Conservation (phyloP, 2,329 filamentous ascomycete species). For the Pezicula radicicola region DNA sequence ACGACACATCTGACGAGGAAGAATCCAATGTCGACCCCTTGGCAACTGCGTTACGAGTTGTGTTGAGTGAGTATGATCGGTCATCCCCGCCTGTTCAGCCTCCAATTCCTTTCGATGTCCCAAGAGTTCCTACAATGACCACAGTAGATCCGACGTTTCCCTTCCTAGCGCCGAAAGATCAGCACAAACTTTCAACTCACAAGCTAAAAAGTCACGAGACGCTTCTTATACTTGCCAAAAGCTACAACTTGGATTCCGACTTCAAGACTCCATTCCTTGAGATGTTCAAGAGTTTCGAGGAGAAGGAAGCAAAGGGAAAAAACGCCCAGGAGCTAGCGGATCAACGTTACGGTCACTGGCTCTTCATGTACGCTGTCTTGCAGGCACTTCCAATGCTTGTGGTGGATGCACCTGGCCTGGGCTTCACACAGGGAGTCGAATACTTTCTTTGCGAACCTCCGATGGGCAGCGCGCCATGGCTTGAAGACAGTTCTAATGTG, state of each 20-base stretch:
- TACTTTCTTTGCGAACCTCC: slow-evolving; percentile 80
- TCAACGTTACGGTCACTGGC: slow-evolving; percentile 73
- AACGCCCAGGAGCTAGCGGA: slow-evolving; percentile 66
- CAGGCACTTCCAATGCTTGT: slow-evolving; percentile 77
- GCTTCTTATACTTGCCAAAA: slow-evolving; percentile 71
- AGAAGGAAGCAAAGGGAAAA: slow-evolving; percentile 62
- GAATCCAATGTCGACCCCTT: slow-evolving; percentile 55
- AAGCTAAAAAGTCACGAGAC: slow-evolving; percentile 78
- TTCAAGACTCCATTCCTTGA: slow-evolving; percentile 61
- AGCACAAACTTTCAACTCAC: slow-evolving; percentile 66
- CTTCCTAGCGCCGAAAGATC: slow-evolving; percentile 67
- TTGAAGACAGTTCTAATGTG: slow-evolving; percentile 57
- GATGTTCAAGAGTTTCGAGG: slow-evolving; percentile 69
- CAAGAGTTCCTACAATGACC: slow-evolving; percentile 69
- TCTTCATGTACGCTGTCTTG: slow-evolving; percentile 76
- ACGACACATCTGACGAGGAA: slow-evolving; percentile 53
- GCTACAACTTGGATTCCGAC: slow-evolving; percentile 75
- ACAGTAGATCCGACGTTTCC: slow-evolving; percentile 63
- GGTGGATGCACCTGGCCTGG: slow-evolving; percentile 69
- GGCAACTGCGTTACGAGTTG: slow-evolving; percentile 68
- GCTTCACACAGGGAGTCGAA: slow-evolving; percentile 69
- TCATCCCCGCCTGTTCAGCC: slow-evolving; percentile 87
- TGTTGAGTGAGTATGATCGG: slow-evolving; percentile 85
- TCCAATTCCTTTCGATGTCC: slow-evolving; percentile 86
- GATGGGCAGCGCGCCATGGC: slow-evolving; percentile 71